Percentiles rank a stretch among this genome's conserved stretches.
phyloP scores from a whole-genome alignment of 352 stramenopile genomes.

The Pythium apleroticum region DNA sequence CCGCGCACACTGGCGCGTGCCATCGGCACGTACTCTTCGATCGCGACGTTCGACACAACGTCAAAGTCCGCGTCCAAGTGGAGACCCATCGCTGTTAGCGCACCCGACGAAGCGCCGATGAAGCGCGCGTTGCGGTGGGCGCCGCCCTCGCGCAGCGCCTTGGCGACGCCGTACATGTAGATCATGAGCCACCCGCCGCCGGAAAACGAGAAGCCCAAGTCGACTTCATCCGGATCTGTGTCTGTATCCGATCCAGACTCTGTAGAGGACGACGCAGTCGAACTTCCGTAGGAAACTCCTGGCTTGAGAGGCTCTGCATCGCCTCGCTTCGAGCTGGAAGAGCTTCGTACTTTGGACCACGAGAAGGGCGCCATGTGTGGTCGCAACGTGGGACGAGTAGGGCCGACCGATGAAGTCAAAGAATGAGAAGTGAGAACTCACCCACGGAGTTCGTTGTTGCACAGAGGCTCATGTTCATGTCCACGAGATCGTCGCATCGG shows the following conservation, averaged over 20 bases:
- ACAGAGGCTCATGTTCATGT: background rate
- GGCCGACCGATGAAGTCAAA: background rate
- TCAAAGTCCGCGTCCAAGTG: constrained; percentile 41
- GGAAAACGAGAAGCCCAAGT: constrained; percentile 34
- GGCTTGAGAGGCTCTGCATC: background rate
- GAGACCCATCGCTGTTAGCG: constrained; percentile 28
- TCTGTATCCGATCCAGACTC: background rate
- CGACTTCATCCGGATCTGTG: background rate
- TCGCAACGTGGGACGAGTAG: too few relatives aligned
- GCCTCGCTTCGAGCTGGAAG: too few relatives aligned
- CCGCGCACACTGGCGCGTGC: constrained; percentile 28
- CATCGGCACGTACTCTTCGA: constrained; percentile 42
- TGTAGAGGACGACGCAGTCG: background rate
- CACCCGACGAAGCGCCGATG: constrained; percentile 33
- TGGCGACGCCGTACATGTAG: constrained; percentile 44
- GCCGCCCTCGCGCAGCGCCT: constrained; percentile 30
- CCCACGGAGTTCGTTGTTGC: background rate
- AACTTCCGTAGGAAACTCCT: background rate
- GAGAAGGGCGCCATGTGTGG: background rate
- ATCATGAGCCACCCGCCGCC: constrained; percentile 43
- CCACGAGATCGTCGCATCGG: background rate
- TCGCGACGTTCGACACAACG: constrained; percentile 37
- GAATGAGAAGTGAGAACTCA: background rate
- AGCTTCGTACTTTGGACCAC: background rate
- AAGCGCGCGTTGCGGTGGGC: constrained; percentile 23